Percentiles rank a stretch among this genome's conserved stretches.
Evolutionary conservation across 371 early-diverging fungal genomes (phyloP).

Genomic region (Apophysomyces sp.): DNA sequence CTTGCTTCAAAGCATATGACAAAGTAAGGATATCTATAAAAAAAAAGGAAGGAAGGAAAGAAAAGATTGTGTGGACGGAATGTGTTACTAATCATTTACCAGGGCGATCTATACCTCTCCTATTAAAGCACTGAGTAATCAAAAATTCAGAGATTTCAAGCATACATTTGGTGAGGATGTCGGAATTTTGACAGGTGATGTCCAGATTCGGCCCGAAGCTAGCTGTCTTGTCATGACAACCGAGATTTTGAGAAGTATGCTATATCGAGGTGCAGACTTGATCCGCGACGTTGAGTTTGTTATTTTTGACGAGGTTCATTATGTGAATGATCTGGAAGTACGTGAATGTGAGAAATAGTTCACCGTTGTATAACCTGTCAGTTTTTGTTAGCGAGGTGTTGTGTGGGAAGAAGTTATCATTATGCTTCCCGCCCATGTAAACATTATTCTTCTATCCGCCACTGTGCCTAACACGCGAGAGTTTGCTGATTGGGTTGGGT

Average conservation of each 20-base stretch:
- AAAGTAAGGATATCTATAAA: constrained; percentile 36
- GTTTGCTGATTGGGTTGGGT: constrained; percentile 99
- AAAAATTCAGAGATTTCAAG: constrained; percentile 98
- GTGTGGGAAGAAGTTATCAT: constrained; percentile 99
- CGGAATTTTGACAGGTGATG: constrained; percentile 99
- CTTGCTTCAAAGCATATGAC: constrained; percentile 95
- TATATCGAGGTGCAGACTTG: constrained; percentile 97
- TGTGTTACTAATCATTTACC: not conserved
- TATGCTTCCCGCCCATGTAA: constrained; percentile 96
- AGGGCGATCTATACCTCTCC: constrained; percentile 99
- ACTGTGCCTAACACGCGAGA: constrained; percentile 99
- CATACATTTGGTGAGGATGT: constrained; percentile 90
- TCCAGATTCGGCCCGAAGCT: constrained; percentile 97
- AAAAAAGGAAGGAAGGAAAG: not conserved
- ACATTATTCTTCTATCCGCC: constrained; percentile 94
- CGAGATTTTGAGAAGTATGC: constrained; percentile 98
- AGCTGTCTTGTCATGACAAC: constrained; percentile 99
- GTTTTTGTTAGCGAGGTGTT: constrained; percentile 82
- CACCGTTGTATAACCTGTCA: not conserved
- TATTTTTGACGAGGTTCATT: constrained; percentile 99
- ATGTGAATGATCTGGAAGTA: constrained; percentile 96
- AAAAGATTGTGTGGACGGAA: too few relatives aligned
- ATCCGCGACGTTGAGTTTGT: constrained; percentile 99
- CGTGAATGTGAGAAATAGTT: not conserved
- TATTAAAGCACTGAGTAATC: constrained; percentile 99